Evolutionary conservation across 257 asterid species (phyloP), one percentile per base, ranked within the genome.

Genomic region (Solanum bulbocastanum): DNA sequence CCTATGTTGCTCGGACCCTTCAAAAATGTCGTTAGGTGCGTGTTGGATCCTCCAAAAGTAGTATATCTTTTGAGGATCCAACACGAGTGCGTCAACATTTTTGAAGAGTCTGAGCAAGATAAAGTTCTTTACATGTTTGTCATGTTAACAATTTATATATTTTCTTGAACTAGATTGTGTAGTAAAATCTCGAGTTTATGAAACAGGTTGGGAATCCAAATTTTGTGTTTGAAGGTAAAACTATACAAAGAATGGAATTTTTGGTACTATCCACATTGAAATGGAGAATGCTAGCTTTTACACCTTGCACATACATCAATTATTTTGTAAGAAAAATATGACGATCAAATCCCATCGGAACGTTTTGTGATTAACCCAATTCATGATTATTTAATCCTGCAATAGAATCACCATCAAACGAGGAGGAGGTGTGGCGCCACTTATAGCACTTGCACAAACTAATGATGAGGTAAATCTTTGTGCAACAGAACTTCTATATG

Each of bases 221-320:
- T 16, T 91, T 71, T 86, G 46, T 94, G 83, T 96, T 93, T 86
- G 94, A 93, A 62, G 94, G 91, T 14, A 93, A 92, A 88, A 92
- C 94, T 22, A 89, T 96, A 71, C 90, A 84, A 74, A 92, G 92
- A 91, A 96, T 95, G 99, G 99, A 96, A 93, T 89, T 95, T 88
- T 27, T 94, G 83, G 94, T 96, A 69, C 85, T 94, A 90, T 90
- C 89, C 84, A 87, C 86, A 87, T 91, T 96, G 93, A 89, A 94
- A 22, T 96, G 99, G 99, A 93, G 91, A 62, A 87, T 94, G 90
- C 91, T 88, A 83, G 90, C 96, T 68, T 88, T 88, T 85, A 95
- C 99, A 15, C 98, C 98, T 66, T 92, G 88, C 85, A 87, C 91
- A 87, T 95, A 89, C 94, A 86, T 94, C 12, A 94, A 94, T 90